Percentiles rank a stretch among this genome's conserved stretches.
phyloP scores from a whole-genome alignment of 116 monocot species.

The Phalaenopsis hybrid region DNA sequence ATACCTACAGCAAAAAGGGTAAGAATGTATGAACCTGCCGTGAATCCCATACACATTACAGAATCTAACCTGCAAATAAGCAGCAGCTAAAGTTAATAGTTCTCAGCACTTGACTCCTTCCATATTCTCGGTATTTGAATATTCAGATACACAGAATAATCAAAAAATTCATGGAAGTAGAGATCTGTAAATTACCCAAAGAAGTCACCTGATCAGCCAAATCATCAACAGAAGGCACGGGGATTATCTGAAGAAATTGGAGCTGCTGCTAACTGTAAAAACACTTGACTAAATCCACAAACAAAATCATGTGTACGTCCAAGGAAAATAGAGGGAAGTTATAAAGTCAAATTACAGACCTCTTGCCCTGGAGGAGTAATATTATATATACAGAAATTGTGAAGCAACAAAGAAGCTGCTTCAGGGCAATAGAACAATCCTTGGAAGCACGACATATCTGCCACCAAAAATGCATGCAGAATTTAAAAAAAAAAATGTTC shows the following conservation, averaged over 20 bases:
- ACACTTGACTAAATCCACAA: conserved; percentile 36
- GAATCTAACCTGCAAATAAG: conserved; percentile 43
- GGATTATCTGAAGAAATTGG: conserved; percentile 62
- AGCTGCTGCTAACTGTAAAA: conserved; percentile 88
- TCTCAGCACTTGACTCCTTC: too few relatives aligned
- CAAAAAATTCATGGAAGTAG: background rate
- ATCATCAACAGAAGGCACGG: conserved; percentile 74
- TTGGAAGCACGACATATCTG: conserved; percentile 93
- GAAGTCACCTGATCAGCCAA: conserved; percentile 80
- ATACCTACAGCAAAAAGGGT: conserved; percentile 79
- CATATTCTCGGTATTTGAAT: background rate
- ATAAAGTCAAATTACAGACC: conserved; percentile 43
- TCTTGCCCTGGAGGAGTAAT: conserved; percentile 88
- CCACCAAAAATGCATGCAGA: conserved; percentile 2
- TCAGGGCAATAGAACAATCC: conserved; percentile 87
- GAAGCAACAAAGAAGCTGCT: conserved; percentile 68
- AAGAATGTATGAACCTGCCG: conserved; percentile 80
- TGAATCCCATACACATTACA: conserved; percentile 84
- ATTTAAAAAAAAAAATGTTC: background rate
- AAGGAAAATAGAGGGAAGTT: background rate
- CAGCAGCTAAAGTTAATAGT: background rate
- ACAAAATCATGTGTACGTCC: conserved; percentile 11
- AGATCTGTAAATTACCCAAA: conserved; percentile 48
- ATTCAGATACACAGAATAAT: background rate
- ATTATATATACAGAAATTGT: conserved; percentile 92